Evolutionary conservation across 163 green algal genomes (phyloP).

Genomic region (Coccomyxa subellipsoidea): DNA sequence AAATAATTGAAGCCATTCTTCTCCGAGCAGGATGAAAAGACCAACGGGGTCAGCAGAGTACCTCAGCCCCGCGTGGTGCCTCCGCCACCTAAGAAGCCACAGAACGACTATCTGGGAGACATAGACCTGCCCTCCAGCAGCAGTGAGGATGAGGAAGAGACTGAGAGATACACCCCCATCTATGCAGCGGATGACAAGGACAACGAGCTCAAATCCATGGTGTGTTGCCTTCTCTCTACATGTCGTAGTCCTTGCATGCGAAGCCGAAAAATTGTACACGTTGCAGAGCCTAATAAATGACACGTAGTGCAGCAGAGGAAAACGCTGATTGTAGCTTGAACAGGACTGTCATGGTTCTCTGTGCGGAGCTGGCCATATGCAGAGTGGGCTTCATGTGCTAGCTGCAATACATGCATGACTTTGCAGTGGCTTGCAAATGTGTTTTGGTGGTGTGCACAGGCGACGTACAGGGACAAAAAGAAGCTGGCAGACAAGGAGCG

Average conservation of each 20-base stretch:
- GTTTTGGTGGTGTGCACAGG: too few relatives aligned
- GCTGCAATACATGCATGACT: not conserved
- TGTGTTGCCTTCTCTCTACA: not conserved
- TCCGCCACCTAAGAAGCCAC: constrained; percentile 11
- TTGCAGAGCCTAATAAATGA: too few relatives aligned
- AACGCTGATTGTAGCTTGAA: too few relatives aligned
- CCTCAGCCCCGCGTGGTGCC: constrained; percentile 1
- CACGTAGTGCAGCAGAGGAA: too few relatives aligned
- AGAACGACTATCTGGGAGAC: constrained; percentile 50
- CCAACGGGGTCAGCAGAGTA: not conserved
- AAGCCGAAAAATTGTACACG: too few relatives aligned
- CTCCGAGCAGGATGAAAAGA: constrained; percentile 15
- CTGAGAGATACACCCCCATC: constrained; percentile 1
- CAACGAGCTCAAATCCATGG: constrained; percentile 12
- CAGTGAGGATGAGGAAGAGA: constrained; percentile 20
- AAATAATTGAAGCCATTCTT: too few relatives aligned
- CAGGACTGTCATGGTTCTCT: too few relatives aligned
- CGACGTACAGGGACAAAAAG: constrained; percentile 14
- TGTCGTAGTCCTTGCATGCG: not conserved
- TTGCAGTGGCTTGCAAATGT: too few relatives aligned
- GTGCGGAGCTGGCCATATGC: too few relatives aligned
- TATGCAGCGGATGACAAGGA: constrained; percentile 13
- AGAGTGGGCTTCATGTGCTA: too few relatives aligned
- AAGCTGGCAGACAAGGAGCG: constrained; percentile 84
- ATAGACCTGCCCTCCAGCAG: constrained; percentile 47